phyloP scores from a whole-genome alignment of 139 green algal species.

The Picochlorum sp. region DNA sequence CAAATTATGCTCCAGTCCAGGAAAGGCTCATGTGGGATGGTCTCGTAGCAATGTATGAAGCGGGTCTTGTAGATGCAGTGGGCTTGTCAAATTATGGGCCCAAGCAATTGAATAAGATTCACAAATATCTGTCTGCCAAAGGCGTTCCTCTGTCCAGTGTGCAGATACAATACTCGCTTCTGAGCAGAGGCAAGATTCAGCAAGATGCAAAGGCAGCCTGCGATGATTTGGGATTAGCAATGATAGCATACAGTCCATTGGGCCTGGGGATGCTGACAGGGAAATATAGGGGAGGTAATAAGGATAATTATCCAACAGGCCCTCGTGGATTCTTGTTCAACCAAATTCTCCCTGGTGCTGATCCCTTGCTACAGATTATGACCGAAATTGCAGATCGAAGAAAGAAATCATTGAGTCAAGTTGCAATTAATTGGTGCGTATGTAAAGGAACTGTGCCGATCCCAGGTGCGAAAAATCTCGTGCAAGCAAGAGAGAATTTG shows the following conservation, averaged over 20 bases:
- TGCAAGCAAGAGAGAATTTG: slow-evolving; percentile 52
- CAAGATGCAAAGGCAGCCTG: slow-evolving; percentile 46
- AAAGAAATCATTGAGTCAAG: slow-evolving; percentile 58
- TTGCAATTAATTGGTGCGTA: slow-evolving; percentile 95
- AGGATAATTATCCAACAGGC: slow-evolving; percentile 14
- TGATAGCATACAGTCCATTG: slow-evolving; percentile 91
- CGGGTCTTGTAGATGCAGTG: slow-evolving; percentile 64
- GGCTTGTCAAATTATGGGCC: slow-evolving; percentile 61
- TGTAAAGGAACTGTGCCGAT: slow-evolving; percentile 85
- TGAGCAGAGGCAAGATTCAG: slow-evolving; percentile 56
- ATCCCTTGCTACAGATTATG: slow-evolving; percentile 48
- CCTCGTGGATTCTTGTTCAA: slow-evolving; percentile 67
- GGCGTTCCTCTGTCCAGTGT: slow-evolving; percentile 64
- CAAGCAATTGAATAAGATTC: slow-evolving; percentile 53
- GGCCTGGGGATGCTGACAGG: slow-evolving; percentile 71
- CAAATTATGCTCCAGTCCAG: slow-evolving; percentile 77
- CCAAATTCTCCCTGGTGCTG: slow-evolving; percentile 63
- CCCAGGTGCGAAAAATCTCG: slow-evolving; percentile 74
- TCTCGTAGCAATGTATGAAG: slow-evolving; percentile 48
- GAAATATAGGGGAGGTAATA: slow-evolving; percentile 50
- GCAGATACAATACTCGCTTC: slow-evolving; percentile 85
- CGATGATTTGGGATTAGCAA: slow-evolving; percentile 72
- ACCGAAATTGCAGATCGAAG: slow-evolving; percentile 41
- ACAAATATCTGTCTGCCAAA: slow-evolving; percentile 43
- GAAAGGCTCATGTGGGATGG: slow-evolving; percentile 66